Conservation (phyloP, 805 yeast genomes). For the Lipomyces orientalis region DNA sequence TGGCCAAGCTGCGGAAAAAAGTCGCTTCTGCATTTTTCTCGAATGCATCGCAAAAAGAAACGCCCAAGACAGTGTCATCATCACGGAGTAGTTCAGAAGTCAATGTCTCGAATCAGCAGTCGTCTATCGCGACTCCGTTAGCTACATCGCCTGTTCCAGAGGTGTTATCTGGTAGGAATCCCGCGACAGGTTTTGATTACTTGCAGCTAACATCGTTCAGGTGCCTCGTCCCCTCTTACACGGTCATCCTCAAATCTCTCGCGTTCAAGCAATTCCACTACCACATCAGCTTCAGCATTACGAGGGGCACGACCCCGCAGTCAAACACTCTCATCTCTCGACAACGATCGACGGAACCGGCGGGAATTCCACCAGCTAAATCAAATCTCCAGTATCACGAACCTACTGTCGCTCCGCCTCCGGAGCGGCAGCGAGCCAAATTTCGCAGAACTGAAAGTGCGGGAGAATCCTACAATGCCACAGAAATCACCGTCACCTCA, state of each 20-base stretch:
- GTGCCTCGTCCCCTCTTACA: constrained; percentile 25
- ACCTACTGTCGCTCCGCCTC: constrained; percentile 22
- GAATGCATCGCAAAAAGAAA: constrained; percentile 9
- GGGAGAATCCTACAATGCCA: background rate
- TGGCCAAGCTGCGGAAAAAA: constrained; percentile 18
- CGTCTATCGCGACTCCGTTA: constrained; percentile 16
- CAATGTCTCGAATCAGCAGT: constrained; percentile 4
- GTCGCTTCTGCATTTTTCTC: constrained; percentile 26
- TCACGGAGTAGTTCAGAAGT: constrained; percentile 26
- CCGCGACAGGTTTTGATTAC: background rate
- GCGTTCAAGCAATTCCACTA: constrained; percentile 13
- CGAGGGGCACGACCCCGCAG: constrained; percentile 24
- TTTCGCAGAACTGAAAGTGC: constrained; percentile 20
- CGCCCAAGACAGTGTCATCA: constrained; percentile 12
- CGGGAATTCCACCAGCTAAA: constrained; percentile 12
- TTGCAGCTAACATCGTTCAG: background rate
- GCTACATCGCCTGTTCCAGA: constrained; percentile 15
- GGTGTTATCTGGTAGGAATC: background rate
- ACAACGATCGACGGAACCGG: constrained; percentile 15
- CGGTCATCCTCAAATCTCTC: constrained; percentile 28
- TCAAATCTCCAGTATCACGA: constrained; percentile 23
- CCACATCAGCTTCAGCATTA: constrained; percentile 2
- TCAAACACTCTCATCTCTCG: constrained; percentile 33
- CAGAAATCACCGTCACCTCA: constrained; percentile 14
- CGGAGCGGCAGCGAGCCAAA: constrained; percentile 35